A percentile compares a stretch with the other conserved stretches of the same genome.
Conservation (phyloP, 805 yeast genomes). For the Hyphopichia homilentoma region DNA sequence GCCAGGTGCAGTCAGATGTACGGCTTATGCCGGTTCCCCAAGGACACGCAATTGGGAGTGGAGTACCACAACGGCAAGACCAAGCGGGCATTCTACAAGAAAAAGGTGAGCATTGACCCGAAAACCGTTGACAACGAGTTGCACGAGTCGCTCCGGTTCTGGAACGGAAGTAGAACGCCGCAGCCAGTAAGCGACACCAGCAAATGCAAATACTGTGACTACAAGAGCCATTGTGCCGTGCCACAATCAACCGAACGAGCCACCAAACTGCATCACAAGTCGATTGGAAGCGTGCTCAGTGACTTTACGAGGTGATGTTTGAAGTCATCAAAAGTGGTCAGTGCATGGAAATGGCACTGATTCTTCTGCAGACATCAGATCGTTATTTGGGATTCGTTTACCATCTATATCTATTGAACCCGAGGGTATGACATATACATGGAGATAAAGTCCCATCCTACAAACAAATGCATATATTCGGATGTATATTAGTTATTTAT, state of each 20-base stretch:
- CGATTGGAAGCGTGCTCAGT: too few relatives aligned
- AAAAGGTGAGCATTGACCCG: slow-evolving; percentile 35
- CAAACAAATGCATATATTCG: too few relatives aligned
- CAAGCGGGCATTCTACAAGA: slow-evolving; percentile 32
- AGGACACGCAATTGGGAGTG: slow-evolving; percentile 43
- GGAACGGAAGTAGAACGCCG: slow-evolving; percentile 59
- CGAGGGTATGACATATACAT: slow-evolving; percentile 27
- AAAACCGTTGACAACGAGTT: slow-evolving; percentile 24
- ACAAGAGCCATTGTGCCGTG: slow-evolving; percentile 24
- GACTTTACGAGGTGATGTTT: slow-evolving; percentile 11
- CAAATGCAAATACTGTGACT: slow-evolving; percentile 56
- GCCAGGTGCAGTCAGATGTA: slow-evolving; percentile 50
- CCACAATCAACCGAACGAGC: too few relatives aligned
- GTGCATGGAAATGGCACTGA: slow-evolving; percentile 10
- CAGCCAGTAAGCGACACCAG: slow-evolving; percentile 34
- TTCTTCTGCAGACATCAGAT: slow-evolving; percentile 26
- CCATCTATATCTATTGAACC: slow-evolving; percentile 28
- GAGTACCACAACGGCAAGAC: slow-evolving; percentile 46
- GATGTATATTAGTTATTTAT: too few relatives aligned
- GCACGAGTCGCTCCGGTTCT: slow-evolving; percentile 39
- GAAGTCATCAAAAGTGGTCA: slow-evolving; percentile 23
- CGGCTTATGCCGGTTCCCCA: slow-evolving; percentile 27
- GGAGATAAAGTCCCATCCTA: slow-evolving; percentile 36
- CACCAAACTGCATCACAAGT: too few relatives aligned
- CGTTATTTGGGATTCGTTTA: slow-evolving; percentile 39